Evolutionary conservation across 2,329 filamentous ascomycete species (phyloP), one percentile per base, ranked within the genome.

Genomic region (Dissoconium aciculare): DNA sequence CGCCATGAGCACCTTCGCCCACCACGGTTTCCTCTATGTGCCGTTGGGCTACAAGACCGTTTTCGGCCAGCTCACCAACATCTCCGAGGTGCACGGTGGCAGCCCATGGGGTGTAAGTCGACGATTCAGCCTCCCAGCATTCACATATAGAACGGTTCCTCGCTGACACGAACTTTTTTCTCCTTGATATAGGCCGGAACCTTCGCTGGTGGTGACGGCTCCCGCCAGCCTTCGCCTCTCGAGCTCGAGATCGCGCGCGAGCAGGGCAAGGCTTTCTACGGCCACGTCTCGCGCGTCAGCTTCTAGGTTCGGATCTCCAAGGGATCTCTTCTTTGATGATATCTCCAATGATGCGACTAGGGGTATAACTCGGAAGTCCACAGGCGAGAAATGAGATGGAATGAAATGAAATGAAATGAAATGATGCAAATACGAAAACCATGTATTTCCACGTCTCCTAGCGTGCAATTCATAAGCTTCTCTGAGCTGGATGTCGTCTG

Each of bases 1-100:
- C 17, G 64, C 77, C 54, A 74, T 95, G 71, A 83, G 76, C 51
- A 95, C 87, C 11, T 66, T 95, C 32, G 58, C 76, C 38, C 89
- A 95, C 64, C 89, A 95, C 66, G 89, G 89, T 51, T 78, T 95
- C 63, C 78, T 89, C 66, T 95, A 78, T 57, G 84, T 95, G n/a
- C 89, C 89, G 28, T 68, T 95, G 32, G 89, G 89, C 33, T 95
- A 92, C 67, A 77, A 80, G 61, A 80, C 76, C 49, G 62, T 73
- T 29, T 94, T 93, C 53, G 54, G 53, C 37, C 60, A 73, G 41
- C 60, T 93, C 42, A 54, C 74, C 42, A 76, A 85, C 60, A 57
- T 93, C 19, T 53, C 53, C 16, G 84, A 94, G 66, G 67, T 89
- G 40, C 81, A 80, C 55, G 89, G 89, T 51, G 89, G 89, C 39